Conservation (phyloP, 495 filamentous ascomycete species). For the Penicillium antarcticum region DNA sequence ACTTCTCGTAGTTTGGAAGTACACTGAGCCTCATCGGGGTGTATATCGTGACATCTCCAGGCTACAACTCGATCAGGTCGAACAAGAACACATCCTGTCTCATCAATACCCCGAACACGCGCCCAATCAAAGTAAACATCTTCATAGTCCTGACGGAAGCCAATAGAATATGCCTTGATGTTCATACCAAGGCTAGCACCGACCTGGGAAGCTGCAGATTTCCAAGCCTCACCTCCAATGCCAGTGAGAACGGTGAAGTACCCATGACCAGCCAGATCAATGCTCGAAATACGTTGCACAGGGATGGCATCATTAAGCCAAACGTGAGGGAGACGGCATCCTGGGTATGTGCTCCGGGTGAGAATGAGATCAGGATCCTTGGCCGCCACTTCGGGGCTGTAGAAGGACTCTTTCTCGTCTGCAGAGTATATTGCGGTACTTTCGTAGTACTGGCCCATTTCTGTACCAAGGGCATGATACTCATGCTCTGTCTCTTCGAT, state of each 20-base stretch:
- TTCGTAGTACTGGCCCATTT: conserved; percentile 50
- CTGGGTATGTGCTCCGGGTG: conserved; percentile 42
- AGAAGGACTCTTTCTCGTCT: conserved; percentile 30
- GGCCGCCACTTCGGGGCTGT: conserved; percentile 24
- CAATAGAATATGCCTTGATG: conserved; percentile 44
- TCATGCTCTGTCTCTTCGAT: conserved; percentile 43
- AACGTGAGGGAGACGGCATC: conserved; percentile 49
- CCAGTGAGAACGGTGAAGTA: conserved; percentile 47
- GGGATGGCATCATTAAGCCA: conserved; percentile 48
- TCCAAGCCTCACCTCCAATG: conserved; percentile 48
- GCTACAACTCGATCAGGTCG: conserved; percentile 49
- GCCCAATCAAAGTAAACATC: conserved; percentile 54
- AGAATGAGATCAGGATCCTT: conserved; percentile 25
- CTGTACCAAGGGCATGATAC: conserved; percentile 45
- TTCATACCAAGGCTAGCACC: conserved; percentile 27
- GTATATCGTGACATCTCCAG: conserved; percentile 25
- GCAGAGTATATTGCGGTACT: conserved; percentile 30
- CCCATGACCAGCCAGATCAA: conserved; percentile 52
- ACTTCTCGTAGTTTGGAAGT: conserved; percentile 10
- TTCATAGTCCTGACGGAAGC: conserved; percentile 46
- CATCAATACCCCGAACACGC: conserved; percentile 40
- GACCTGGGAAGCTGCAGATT: conserved; percentile 36
- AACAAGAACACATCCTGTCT: conserved; percentile 49
- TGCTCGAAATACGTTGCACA: conserved; percentile 40
- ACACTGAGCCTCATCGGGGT: conserved; percentile 5